phyloP scores from a whole-genome alignment of 2,329 filamentous ascomycete genomes.

The Fusarium anguioides region DNA sequence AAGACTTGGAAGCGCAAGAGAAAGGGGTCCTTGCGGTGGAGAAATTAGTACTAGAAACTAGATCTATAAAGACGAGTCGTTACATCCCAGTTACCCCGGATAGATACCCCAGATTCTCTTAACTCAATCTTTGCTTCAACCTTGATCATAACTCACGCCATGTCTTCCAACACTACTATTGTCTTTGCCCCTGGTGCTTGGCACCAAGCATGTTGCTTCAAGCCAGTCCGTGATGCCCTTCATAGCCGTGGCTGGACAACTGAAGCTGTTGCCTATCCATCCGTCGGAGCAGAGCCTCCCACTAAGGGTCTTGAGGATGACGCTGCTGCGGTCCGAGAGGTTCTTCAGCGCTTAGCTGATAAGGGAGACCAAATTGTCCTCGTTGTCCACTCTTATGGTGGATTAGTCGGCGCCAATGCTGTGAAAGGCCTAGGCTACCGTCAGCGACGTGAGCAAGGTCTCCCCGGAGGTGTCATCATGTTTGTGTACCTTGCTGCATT shows the following conservation, averaged over 20 bases:
- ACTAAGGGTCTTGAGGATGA: slow-evolving; percentile 47
- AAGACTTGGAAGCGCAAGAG: neutral
- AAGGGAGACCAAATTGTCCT: slow-evolving; percentile 55
- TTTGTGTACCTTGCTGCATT: slow-evolving; percentile 52
- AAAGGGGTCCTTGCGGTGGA: neutral
- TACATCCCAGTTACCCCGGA: neutral
- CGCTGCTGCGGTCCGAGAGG: slow-evolving; percentile 45
- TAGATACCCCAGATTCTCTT: slow-evolving; percentile 5
- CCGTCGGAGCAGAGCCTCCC: slow-evolving; percentile 47
- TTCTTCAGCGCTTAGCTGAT: slow-evolving; percentile 46
- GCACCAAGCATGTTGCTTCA: slow-evolving; percentile 49
- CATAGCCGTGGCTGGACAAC: slow-evolving; percentile 48
- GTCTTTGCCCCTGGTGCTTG: slow-evolving; percentile 56
- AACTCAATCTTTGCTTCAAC: neutral
- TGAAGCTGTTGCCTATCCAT: slow-evolving; percentile 47
- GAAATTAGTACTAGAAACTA: neutral
- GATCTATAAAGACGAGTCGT: neutral
- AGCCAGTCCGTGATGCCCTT: slow-evolving; percentile 47
- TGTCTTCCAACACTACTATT: slow-evolving; percentile 37
- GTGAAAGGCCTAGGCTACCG: slow-evolving; percentile 51
- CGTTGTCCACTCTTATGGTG: slow-evolving; percentile 58
- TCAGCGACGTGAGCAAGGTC: slow-evolving; percentile 46
- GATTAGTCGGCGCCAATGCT: slow-evolving; percentile 53
- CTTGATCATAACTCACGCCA: neutral
- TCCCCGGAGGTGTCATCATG: slow-evolving; percentile 53